phyloP scores from a whole-genome alignment of 2,329 filamentous ascomycete species.

The Botrytis hyacinthi region DNA sequence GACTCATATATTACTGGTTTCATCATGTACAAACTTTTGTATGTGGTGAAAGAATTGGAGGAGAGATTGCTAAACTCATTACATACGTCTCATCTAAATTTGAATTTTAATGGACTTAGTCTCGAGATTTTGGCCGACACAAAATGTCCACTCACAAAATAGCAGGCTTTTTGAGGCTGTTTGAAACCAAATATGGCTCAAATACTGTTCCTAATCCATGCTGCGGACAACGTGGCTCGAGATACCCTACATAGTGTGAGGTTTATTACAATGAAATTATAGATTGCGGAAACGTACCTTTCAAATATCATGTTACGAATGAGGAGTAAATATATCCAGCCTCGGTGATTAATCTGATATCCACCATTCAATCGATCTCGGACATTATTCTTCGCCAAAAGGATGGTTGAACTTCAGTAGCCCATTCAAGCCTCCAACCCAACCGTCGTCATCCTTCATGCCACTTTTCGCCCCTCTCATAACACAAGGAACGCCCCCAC shows the following conservation, averaged over 20 bases:
- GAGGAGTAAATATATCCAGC: neutral
- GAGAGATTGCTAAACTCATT: neutral
- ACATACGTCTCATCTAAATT: neutral
- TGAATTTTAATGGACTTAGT: neutral
- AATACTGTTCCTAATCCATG: neutral
- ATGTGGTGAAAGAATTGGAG: neutral
- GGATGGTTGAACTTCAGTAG: conserved; percentile 97
- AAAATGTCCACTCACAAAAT: neutral
- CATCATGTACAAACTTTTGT: neutral
- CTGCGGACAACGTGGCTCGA: neutral
- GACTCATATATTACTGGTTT: neutral
- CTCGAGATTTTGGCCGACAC: neutral
- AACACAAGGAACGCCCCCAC: conserved; percentile 86
- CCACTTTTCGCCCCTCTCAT: conserved; percentile 59
- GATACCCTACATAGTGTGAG: neutral
- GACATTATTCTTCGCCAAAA: conserved; percentile 66
- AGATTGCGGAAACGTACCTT: conserved; percentile 1
- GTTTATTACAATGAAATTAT: neutral
- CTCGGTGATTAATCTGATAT: neutral
- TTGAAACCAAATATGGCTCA: neutral
- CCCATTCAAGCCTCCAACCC: conserved; percentile 93
- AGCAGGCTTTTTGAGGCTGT: neutral
- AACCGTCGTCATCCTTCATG: conserved; percentile 76
- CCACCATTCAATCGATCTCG: neutral
- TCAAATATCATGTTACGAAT: neutral